These are phyloP conservation scores for Stachybotrys chartarum DNA, from an alignment of 2,329 filamentous ascomycete genomes.

Conservation along the genomic window DNA sequence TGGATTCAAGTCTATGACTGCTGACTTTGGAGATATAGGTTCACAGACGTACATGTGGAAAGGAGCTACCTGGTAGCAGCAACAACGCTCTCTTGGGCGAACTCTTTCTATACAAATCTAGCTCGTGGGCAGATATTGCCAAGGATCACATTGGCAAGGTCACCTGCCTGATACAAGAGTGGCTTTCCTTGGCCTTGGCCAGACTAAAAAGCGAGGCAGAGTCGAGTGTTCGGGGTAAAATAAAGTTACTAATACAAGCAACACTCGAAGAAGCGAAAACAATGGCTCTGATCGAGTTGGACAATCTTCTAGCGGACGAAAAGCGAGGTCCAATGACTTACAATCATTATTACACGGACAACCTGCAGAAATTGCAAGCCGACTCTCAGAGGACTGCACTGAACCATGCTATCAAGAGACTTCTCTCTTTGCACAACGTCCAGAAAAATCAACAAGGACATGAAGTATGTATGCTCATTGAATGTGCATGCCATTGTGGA, in stretches of 20 bases:
- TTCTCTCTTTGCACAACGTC: not conserved
- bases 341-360: constrained; percentile 9
- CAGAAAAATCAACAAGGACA: not conserved
- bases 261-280: constrained; percentile 3
- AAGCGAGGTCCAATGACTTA: constrained; percentile 9
- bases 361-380: constrained; percentile 7
- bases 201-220: not conserved
- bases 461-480: not conserved
- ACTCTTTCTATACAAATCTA: constrained; percentile 10
- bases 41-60: constrained; percentile 5
- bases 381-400: constrained; percentile 4
- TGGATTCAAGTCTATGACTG: too few species aligned
- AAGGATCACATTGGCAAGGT: constrained; percentile 5
- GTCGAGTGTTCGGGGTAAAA: not conserved
- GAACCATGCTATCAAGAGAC: not conserved
- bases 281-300: constrained; percentile 4
- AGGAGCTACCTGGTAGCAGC: constrained; percentile 11
- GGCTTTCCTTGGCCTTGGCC: constrained; percentile 1
- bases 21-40: not conserved
- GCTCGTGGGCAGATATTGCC: constrained; percentile 6
- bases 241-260: not conserved
- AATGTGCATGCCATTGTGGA: constrained; percentile 2
- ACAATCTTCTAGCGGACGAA: constrained; percentile 7
- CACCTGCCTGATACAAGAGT: constrained; percentile 2
- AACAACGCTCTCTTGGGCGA: constrained; percentile 8